Conservation (phyloP, 805 yeast genomes). For the Lipomyces spencermartinsiae region DNA sequence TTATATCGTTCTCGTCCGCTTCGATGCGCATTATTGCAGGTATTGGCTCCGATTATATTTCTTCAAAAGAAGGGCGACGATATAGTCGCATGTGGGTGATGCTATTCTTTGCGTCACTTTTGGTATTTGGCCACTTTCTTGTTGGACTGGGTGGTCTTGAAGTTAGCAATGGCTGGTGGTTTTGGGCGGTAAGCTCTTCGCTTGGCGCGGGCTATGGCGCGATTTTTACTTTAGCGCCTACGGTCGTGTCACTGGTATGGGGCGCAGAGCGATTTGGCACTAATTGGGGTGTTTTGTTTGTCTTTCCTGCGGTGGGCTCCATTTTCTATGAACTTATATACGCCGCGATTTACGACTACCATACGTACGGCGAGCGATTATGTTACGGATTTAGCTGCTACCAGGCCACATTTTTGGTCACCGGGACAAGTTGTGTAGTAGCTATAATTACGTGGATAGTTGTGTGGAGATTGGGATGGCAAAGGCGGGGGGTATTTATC, state of each 20-base stretch:
- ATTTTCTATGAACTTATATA: constrained; percentile 70
- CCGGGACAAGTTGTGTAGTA: constrained; percentile 41
- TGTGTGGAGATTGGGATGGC: constrained; percentile 34
- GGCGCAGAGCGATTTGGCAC: constrained; percentile 89
- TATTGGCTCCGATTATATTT: constrained; percentile 65
- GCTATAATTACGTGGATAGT: constrained; percentile 32
- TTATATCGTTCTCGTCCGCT: constrained; percentile 73
- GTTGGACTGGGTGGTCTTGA: constrained; percentile 32
- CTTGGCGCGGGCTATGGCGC: constrained; percentile 83
- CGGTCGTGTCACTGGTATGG: constrained; percentile 82
- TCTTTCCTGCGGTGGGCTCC: constrained; percentile 87
- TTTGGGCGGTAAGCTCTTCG: constrained; percentile 52
- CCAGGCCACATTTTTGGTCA: constrained; percentile 41
- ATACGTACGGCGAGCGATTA: constrained; percentile 42
- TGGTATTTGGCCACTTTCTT: constrained; percentile 41
- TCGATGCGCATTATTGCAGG: constrained; percentile 71
- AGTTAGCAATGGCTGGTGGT: constrained; percentile 37
- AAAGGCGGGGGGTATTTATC: constrained; percentile 23
- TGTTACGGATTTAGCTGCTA: constrained; percentile 41
- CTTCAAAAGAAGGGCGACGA: constrained; percentile 43
- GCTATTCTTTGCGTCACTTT: constrained; percentile 47
- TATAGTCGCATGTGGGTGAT: constrained; percentile 45
- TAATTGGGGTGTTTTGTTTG: constrained; percentile 88
- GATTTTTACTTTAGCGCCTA: constrained; percentile 83
- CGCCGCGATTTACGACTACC: constrained; percentile 65